Percentiles rank a stretch among this genome's conserved stretches.
phyloP scores from a whole-genome alignment of 2,329 filamentous ascomycete genomes.

The Fusarium armeniacum region DNA sequence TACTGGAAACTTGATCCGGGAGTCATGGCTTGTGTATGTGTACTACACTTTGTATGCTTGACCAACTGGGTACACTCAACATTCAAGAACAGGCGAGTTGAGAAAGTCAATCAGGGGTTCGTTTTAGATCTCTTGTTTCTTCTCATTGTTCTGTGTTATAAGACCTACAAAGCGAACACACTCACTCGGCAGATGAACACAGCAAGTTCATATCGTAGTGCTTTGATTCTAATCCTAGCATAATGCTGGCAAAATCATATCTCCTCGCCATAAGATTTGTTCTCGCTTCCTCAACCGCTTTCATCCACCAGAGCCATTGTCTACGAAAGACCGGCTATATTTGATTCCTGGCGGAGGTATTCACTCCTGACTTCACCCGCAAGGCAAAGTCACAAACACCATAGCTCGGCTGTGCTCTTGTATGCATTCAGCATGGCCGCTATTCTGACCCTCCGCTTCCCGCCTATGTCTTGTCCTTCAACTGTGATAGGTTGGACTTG shows the following conservation, averaged over 20 bases:
- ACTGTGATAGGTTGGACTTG: constrained; percentile 21
- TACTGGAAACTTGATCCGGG: background rate
- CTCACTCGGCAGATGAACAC: constrained; percentile 6
- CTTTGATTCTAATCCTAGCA: constrained; percentile 31
- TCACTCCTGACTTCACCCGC: constrained; percentile 5
- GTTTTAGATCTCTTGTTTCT: background rate
- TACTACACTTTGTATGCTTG: background rate
- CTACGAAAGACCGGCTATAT: constrained; percentile 26
- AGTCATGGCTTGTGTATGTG: background rate
- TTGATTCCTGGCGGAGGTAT: constrained; percentile 20
- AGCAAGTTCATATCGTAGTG: constrained; percentile 9
- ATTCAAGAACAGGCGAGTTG: background rate
- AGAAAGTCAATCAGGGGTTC: background rate
- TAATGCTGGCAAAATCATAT: constrained; percentile 6
- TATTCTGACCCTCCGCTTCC: constrained; percentile 5
- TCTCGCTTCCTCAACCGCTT: constrained; percentile 9
- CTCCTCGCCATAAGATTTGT: constrained; percentile 2
- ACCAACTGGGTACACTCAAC: background rate
- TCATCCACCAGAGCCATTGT: constrained; percentile 16
- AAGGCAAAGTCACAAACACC: constrained; percentile 8
- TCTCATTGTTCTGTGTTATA: background rate
- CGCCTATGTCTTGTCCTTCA: constrained; percentile 26
- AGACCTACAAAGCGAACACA: background rate
- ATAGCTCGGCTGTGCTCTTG: constrained; percentile 15
- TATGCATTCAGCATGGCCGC: constrained; percentile 11